Percentiles rank a stretch among this genome's conserved stretches.
These are phyloP conservation scores for Hebeloma cylindrosporum DNA, from an alignment of 768 basidiomycete species.

Conservation along the genomic window DNA sequence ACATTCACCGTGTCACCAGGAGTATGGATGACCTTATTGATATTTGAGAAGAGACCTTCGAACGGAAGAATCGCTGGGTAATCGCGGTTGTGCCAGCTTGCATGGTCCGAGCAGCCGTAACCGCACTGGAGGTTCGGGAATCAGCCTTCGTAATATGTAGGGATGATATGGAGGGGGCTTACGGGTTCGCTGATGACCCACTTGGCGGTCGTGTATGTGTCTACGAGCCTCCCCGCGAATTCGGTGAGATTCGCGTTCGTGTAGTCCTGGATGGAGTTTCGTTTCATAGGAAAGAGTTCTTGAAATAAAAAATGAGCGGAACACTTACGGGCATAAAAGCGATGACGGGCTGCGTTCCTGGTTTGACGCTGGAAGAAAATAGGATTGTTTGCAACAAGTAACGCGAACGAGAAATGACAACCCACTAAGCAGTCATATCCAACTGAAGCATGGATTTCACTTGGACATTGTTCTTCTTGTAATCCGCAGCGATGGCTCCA, in stretches of 20 bases:
- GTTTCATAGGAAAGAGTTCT: neutral
- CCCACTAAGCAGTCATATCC: constrained; percentile 43
- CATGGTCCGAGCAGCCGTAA: constrained; percentile 34
- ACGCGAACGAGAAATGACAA: neutral
- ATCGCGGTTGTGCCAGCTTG: constrained; percentile 41
- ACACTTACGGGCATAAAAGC: constrained; percentile 32
- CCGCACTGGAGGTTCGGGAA: constrained; percentile 22
- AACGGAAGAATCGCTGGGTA: constrained; percentile 45
- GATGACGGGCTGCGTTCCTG: constrained; percentile 40
- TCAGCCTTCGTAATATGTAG: neutral
- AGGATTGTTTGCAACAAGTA: constrained; percentile 2
- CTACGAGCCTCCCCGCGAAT: constrained; percentile 42
- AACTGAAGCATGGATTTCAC: constrained; percentile 49
- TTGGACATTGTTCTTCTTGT: constrained; percentile 40
- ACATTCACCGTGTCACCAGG: constrained; percentile 34
- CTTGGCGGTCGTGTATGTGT: constrained; percentile 41
- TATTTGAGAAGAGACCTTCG: constrained; percentile 26
- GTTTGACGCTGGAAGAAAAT: constrained; percentile 39
- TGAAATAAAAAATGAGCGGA: neutral
- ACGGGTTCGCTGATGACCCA: constrained; percentile 34
- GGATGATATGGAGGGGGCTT: constrained; percentile 1
- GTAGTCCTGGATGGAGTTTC: constrained; percentile 25
- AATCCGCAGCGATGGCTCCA: constrained; percentile 49
- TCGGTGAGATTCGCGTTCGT: constrained; percentile 35
- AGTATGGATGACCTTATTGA: constrained; percentile 26